These are phyloP conservation scores for Aspergillus persii DNA, from an alignment of 2,329 filamentous ascomycete species.

Conservation along the genomic window DNA sequence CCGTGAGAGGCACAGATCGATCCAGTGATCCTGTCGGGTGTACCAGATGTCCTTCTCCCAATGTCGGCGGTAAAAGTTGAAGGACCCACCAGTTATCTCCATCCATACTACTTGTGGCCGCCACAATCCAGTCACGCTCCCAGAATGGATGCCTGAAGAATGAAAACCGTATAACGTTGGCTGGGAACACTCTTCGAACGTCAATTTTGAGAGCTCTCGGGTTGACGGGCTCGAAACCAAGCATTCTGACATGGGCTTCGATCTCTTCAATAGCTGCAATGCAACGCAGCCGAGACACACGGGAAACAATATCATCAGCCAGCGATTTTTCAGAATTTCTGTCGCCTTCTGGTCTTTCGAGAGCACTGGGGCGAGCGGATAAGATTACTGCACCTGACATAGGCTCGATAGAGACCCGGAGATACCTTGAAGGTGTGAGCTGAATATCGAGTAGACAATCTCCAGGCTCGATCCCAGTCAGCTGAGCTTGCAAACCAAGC, in stretches of 20 bases:
- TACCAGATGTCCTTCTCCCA: conserved; percentile 10
- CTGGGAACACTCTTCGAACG: conserved; percentile 60
- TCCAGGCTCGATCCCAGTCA: conserved; percentile 61
- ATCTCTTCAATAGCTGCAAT: conserved; percentile 41
- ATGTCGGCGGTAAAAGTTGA: conserved; percentile 26
- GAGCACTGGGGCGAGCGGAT: conserved; percentile 60
- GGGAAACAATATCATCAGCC: conserved; percentile 39
- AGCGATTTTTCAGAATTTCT: conserved; percentile 58
- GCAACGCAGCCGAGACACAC: conserved; percentile 39
- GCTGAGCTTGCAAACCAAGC: conserved; percentile 57
- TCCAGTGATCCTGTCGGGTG: conserved; percentile 10
- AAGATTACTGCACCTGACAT: conserved; percentile 75
- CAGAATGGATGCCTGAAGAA: conserved; percentile 74
- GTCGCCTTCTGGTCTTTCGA: conserved; percentile 59
- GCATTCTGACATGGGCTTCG: conserved; percentile 33
- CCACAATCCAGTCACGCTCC: conserved; percentile 69
- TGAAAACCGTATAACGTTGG: conserved; percentile 61
- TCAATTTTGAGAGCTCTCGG: conserved; percentile 38
- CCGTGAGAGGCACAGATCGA: conserved; percentile 21
- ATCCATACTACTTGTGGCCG: conserved; percentile 65
- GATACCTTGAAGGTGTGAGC: conserved; percentile 60
- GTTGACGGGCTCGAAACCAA: conserved; percentile 40
- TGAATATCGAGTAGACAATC: conserved; percentile 68
- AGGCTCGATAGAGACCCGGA: conserved; percentile 69
- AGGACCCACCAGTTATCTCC: conserved; percentile 80